phyloP scores from a whole-genome alignment of 306 rosid genomes.

The barrel medic (Medicago truncatula) region DNA sequence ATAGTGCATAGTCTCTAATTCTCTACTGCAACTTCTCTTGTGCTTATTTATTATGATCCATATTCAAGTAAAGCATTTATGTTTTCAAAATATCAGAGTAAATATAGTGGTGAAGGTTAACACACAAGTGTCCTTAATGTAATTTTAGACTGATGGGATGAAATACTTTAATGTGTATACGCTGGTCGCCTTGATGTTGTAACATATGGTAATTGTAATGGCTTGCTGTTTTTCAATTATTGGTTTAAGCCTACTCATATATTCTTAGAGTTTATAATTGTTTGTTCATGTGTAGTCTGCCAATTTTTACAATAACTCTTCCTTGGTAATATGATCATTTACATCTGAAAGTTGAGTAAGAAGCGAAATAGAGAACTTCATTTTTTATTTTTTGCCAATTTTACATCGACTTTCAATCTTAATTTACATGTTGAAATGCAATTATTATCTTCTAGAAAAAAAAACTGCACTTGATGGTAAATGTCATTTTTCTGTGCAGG shows the following conservation, averaged over 20 bases:
- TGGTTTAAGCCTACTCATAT: no score
- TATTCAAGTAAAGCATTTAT: conserved; percentile 6
- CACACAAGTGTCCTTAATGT: conserved; percentile 3
- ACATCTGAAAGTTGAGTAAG: conserved; percentile 9
- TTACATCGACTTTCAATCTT: conserved; percentile 18
- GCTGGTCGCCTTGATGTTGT: no score
- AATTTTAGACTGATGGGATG: conserved; percentile 1
- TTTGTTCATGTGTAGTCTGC: neutral
- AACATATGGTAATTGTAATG: no score
- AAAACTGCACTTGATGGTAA: conserved; percentile 34
- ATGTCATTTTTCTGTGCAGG: conserved; percentile 42
- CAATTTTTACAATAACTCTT: conserved; percentile 13
- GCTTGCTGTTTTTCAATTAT: no score
- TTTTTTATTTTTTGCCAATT: conserved; percentile 10
- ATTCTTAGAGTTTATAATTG: no score
- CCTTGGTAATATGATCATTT: conserved; percentile 2
- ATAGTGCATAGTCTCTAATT: conserved; percentile 14
- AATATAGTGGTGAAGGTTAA: conserved; percentile 18
- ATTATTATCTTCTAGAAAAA: neutral
- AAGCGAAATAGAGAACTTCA: neutral
- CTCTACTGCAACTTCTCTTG: conserved; percentile 5
- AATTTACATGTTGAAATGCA: neutral
- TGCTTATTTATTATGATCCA: conserved; percentile 8
- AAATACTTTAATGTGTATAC: no score
- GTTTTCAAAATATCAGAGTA: conserved; percentile 16